phyloP scores from a whole-genome alignment of 257 asterid species.

The Forsythia viridissima region DNA sequence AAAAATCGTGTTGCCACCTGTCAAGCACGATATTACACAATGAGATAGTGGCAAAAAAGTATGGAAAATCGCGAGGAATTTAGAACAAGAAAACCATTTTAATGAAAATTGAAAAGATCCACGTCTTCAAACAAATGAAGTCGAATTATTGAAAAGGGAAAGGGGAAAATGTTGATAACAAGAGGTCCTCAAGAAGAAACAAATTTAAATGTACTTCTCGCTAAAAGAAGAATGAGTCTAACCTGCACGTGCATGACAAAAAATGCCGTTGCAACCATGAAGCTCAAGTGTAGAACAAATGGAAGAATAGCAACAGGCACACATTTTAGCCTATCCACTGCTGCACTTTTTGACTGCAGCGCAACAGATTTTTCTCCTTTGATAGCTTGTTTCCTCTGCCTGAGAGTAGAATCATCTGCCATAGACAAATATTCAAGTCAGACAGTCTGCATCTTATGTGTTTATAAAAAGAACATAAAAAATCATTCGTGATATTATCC shows the following conservation, averaged over 20 bases:
- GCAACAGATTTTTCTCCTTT: conserved; percentile 28
- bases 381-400: conserved; percentile 48
- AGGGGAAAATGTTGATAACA: neutral
- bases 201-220: neutral
- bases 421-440: conserved; percentile 22
- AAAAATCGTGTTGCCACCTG: conserved; percentile 95
- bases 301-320: conserved; percentile 70
- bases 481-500: neutral
- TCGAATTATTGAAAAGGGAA: neutral
- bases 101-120: neutral
- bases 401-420: conserved; percentile 41
- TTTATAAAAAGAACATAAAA: neutral
- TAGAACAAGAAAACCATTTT: neutral
- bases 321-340: conserved; percentile 23
- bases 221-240: conserved; percentile 21
- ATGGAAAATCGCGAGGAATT: neutral
- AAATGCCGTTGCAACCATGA: conserved; percentile 83
- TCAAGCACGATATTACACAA: conserved; percentile 2
- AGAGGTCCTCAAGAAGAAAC: neutral
- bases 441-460: neutral
- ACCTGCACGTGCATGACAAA: conserved; percentile 97
- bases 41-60: neutral
- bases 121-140: neutral
- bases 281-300: conserved; percentile 68
- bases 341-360: conserved; percentile 35